Conservation (phyloP, 2,329 filamentous ascomycete species). For the Sporothrix dimorphospora region DNA sequence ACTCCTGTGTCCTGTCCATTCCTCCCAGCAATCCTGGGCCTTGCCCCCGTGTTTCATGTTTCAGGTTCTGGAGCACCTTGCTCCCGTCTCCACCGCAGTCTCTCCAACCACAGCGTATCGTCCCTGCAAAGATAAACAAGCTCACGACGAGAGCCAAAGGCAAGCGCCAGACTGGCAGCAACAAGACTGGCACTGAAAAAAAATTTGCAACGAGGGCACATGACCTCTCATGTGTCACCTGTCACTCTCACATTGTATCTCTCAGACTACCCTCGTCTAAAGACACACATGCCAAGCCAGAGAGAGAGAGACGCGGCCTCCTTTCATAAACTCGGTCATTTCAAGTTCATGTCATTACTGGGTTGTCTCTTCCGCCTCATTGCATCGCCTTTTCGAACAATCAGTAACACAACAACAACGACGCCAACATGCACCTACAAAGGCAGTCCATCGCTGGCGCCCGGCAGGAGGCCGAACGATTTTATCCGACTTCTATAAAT, state of each 20-base stretch:
- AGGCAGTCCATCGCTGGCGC: neutral
- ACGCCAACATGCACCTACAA: no score
- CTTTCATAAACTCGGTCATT: neutral
- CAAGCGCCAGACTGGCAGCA: no score
- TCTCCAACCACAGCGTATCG: neutral
- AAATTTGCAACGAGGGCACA: neutral
- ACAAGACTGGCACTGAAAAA: neutral
- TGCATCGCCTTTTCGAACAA: neutral
- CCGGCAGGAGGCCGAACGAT: neutral
- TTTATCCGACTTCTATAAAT: neutral
- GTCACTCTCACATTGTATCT: neutral
- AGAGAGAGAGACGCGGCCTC: neutral
- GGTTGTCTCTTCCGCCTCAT: neutral
- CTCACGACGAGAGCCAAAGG: neutral
- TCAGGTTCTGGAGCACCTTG: neutral
- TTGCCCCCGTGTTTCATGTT: constrained; percentile 27
- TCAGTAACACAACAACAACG: no score
- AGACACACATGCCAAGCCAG: neutral
- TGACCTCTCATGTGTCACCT: neutral
- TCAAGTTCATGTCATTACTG: neutral
- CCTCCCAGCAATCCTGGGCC: neutral
- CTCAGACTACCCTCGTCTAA: neutral
- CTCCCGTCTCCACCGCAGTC: neutral
- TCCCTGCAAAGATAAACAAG: neutral
- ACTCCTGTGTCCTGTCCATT: neutral